Evolutionary conservation across 208 protist genomes (phyloP).

Genomic region (Leishmania lainsoni): DNA sequence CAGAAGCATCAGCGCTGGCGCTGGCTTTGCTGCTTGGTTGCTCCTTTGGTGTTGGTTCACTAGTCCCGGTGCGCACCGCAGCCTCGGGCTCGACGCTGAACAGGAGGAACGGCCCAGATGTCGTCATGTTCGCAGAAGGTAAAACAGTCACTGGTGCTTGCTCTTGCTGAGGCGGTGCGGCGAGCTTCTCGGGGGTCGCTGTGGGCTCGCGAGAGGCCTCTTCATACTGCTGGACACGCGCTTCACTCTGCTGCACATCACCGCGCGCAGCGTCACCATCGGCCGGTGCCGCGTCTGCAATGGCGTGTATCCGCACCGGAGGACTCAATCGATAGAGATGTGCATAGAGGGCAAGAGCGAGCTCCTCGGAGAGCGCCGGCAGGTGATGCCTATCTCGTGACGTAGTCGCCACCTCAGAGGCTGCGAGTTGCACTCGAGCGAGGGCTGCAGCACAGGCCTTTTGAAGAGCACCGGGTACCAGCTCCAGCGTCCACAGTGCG

Average conservation of each 20-base stretch:
- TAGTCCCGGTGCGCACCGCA: background rate
- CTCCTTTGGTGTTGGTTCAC: background rate
- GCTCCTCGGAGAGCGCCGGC: conserved; percentile 8
- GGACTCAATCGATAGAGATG: conserved; percentile 45
- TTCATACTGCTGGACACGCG: background rate
- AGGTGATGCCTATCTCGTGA: background rate
- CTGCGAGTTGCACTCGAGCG: background rate
- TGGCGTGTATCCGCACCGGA: conserved; percentile 39
- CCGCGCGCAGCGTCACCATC: background rate
- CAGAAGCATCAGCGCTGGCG: background rate
- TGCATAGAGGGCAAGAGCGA: conserved; percentile 36
- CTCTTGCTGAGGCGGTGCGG: background rate
- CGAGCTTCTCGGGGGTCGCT: conserved; percentile 18
- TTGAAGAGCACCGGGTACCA: conserved; percentile 23
- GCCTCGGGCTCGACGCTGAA: background rate
- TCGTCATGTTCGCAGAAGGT: background rate
- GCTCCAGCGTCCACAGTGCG: conserved; percentile 58
- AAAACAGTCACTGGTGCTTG: background rate
- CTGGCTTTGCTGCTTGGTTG: background rate
- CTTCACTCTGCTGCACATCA: conserved; percentile 3
- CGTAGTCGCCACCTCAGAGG: background rate
- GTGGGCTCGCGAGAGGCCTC: background rate
- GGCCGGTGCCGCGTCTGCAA: conserved; percentile 2
- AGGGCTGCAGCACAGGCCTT: conserved; percentile 4
- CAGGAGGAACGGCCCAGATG: background rate